Percentiles rank a stretch among this genome's conserved stretches.
Conservation (phyloP, 2,329 filamentous ascomycete genomes). For the Penicillium sp. region DNA sequence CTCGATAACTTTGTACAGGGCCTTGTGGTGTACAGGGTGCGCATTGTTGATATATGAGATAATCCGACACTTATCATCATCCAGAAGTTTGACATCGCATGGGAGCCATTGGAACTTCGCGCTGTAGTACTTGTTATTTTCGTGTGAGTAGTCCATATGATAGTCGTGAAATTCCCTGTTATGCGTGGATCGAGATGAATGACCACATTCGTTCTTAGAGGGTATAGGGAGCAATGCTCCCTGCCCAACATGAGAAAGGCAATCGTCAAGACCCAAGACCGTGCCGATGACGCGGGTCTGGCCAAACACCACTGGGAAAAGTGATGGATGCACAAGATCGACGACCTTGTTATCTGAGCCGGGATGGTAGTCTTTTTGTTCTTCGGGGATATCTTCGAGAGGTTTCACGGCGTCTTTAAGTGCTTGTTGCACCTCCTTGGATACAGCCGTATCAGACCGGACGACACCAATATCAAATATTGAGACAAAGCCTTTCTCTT, state of each 20-base stretch:
- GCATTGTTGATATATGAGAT: slow-evolving; percentile 52
- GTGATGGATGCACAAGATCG: slow-evolving; percentile 68
- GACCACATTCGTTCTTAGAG: background rate
- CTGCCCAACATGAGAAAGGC: slow-evolving; percentile 19
- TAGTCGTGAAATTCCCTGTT: too few relatives aligned
- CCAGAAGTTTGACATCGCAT: slow-evolving; percentile 24
- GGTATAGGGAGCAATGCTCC: slow-evolving; percentile 10
- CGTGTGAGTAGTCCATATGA: too few relatives aligned
- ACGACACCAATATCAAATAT: slow-evolving; percentile 53
- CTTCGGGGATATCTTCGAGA: slow-evolving; percentile 59
- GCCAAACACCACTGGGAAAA: slow-evolving; percentile 42
- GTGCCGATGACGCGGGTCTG: slow-evolving; percentile 28
- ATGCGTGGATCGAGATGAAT: too few relatives aligned
- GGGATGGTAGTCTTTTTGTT: slow-evolving; percentile 67
- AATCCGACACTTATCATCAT: slow-evolving; percentile 30
- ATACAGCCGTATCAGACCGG: slow-evolving; percentile 59
- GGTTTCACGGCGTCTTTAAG: slow-evolving; percentile 53
- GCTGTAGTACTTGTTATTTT: background rate
- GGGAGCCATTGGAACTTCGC: slow-evolving; percentile 15
- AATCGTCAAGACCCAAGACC: slow-evolving; percentile 29
- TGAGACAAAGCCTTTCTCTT: slow-evolving; percentile 45
- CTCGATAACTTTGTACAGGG: slow-evolving; percentile 45
- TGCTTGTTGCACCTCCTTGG: slow-evolving; percentile 42
- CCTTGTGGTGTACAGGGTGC: slow-evolving; percentile 38
- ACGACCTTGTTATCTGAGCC: slow-evolving; percentile 61